Evolutionary conservation across 2,329 filamentous ascomycete genomes (phyloP).

Genomic region (Alternaria arborescens): DNA sequence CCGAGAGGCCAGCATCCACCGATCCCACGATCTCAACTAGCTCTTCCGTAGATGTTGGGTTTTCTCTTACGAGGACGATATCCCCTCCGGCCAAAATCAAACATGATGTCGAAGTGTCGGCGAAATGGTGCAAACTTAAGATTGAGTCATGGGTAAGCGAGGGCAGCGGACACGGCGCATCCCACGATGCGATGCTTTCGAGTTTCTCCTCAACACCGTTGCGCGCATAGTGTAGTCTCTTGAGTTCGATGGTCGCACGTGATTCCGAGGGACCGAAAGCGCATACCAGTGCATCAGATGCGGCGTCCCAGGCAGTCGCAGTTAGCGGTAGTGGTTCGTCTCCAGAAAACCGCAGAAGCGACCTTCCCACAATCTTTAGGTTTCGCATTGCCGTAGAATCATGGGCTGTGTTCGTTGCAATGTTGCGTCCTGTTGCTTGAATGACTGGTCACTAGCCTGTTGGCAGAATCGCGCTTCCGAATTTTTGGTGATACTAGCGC

Average conservation of each 20-base stretch:
- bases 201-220: conserved; percentile 52
- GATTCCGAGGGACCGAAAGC: conserved; percentile 80
- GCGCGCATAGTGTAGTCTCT: conserved; percentile 58
- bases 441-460: conserved; percentile 4
- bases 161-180: conserved; percentile 81
- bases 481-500: conserved; percentile 28
- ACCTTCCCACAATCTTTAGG: conserved; percentile 78
- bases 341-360: conserved; percentile 66
- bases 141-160: conserved; percentile 79
- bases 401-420: conserved; percentile 16
- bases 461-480: conserved; percentile 9
- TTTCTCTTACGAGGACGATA: conserved; percentile 84
- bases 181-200: conserved; percentile 79
- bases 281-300: conserved; percentile 79
- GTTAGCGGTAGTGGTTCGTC: conserved; percentile 67
- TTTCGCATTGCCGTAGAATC: conserved; percentile 74
- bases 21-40: conserved; percentile 95
- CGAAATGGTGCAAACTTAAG: conserved; percentile 83
- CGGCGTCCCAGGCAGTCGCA: conserved; percentile 85
- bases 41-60: conserved; percentile 70
- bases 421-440: conserved; percentile 11
- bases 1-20: conserved; percentile 88
- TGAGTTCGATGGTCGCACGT: conserved; percentile 77
- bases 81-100: conserved; percentile 90
- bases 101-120: conserved; percentile 79